Base-by-base conservation (phyloP, 805 yeast species). In the Cyberlindnera mycetangii region DNA sequence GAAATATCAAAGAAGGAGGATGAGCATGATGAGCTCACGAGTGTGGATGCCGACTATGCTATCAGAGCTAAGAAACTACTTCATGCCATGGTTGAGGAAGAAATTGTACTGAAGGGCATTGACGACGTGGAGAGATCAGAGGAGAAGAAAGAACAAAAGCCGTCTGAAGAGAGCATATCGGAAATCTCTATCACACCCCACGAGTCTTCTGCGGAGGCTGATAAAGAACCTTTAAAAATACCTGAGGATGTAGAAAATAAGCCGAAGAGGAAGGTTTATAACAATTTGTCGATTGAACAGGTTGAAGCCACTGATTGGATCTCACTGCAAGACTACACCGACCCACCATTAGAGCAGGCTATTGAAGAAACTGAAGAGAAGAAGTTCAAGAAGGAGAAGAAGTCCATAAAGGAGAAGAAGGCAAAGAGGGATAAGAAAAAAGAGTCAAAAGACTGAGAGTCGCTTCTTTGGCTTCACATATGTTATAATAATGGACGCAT, bases 241-340 rank as follows among this genome's bases (percentile, higher is more conserved):
- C 5, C 12, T n/a, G 14, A 25, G 14, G 14, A 25, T 5, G 44
- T 44, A n/a, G 33, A 37, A 30, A 37, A 44, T 43, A 44, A 46
- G 21, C n/a, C 30, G 14, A 25, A 25, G n/a, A 45, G 41, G 43
- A 44, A 37, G 37, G 25, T n/a, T 11, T 41, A 25, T 20, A 35
- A 20, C 33, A 69, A 68, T 47, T 56, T 72, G 43, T 64, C 72
- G 7, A 61, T 71, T 16, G 75, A 72, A 36, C 68, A 68, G 41
- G 72, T 72, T 10, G 73, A 73, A 54, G 76, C 72, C 4, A 53
- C 61, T 1, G 70, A 67, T 25, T 63, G 55, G 47, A 53, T 63
- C 5, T 43, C 51, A 5, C 44, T 51, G 7, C 35, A 35, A 24
- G 50, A 46, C 37, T 42, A 39, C 33, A 41, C n/a, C 15, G 50